Base-by-base conservation (phyloP, 192 early-diverging fungal species). In the Ramicandelaber brevisporus region DNA sequence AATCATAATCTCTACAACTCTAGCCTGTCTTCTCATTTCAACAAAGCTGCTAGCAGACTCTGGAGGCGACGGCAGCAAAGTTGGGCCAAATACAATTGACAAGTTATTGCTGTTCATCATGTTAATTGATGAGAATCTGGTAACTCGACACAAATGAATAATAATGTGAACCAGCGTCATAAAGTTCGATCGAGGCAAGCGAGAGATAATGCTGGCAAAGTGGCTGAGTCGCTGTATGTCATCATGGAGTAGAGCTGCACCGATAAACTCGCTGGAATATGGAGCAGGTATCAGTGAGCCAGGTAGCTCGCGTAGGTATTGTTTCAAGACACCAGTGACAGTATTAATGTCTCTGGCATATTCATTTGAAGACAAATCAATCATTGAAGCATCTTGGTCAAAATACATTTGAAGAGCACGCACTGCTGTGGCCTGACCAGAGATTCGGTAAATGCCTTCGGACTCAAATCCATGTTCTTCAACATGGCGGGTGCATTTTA, bases 291-390 rank as follows among this genome's bases (percentile, higher is more conserved):
- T 56, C 0, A 93, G 48, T 1, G 82, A 73, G 22, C 85, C 81
- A 3, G 86, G 80, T 10, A 98, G 48, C 47, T 93, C 86, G 18
- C 92, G 63, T 46, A 98, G 76, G 63, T 78, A 98, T 27, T 85
- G 56, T 43, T 98, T 98, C 2, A 98, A 47, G 15, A 81, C 71
- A 29, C 81, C 67, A 13, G 83, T 51, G 5, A 90, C 54, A 33
- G 68, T 74, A 44, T 85, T 78, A 20, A 98, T 67, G 39, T 93
- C 85, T 2, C 45, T 34, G 13, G 54, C 48, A 18, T 60, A 48
- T 12, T 69, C 60, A 25, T 63, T 65, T 20, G 46, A 40, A 5
- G 55, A 55, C 26, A 87, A 35, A 37, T 79, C 62, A 0, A 77
- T 68, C 8, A 57, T 38, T 14, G 68, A 55, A 3, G 62, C 61